Evolutionary conservation across 768 basidiomycete genomes (phyloP).

Genomic region (Cystofilobasidium macerans): DNA sequence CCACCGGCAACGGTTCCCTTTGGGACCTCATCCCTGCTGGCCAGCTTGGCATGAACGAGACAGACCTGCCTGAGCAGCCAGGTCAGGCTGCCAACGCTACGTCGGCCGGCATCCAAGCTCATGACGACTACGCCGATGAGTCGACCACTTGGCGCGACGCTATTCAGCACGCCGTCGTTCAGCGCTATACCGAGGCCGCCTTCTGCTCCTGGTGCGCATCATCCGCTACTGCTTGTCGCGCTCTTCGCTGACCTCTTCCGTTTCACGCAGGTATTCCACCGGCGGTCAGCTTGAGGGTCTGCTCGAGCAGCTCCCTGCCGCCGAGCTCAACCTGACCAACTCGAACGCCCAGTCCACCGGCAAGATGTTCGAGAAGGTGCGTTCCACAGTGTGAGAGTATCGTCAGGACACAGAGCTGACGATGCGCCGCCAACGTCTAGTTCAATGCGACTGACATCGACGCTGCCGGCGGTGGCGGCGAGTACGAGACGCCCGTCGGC

Average conservation of each 20-base stretch:
- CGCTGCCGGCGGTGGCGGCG: slow-evolving; percentile 37
- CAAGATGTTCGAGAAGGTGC: slow-evolving; percentile 82
- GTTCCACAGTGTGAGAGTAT: too few relatives aligned
- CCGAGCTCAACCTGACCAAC: slow-evolving; percentile 18
- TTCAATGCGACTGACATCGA: slow-evolving; percentile 57
- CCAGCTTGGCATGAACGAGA: slow-evolving; percentile 70
- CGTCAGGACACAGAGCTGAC: too few relatives aligned
- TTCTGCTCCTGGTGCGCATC: slow-evolving; percentile 70
- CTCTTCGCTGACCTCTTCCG: not conserved
- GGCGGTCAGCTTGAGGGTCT: slow-evolving; percentile 69
- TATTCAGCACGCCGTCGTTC: slow-evolving; percentile 55
- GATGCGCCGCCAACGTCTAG: too few relatives aligned
- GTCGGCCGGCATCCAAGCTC: slow-evolving; percentile 45
- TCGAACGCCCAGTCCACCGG: not conserved
- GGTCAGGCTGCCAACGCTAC: slow-evolving; percentile 39
- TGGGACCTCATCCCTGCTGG: slow-evolving; percentile 62
- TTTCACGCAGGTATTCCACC: slow-evolving; percentile 56
- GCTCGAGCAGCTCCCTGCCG: slow-evolving; percentile 53
- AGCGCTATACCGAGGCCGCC: slow-evolving; percentile 69
- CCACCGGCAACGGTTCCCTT: slow-evolving; percentile 43
- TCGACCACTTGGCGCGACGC: slow-evolving; percentile 58
- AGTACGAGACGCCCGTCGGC: slow-evolving; percentile 42
- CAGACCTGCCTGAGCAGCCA: slow-evolving; percentile 58
- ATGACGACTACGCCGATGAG: not conserved
- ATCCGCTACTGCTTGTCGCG: not conserved